A percentile compares a stretch with the other conserved stretches of the same genome.
Evolutionary conservation across 1,284 basidiomycete genomes (phyloP).

Genomic region (Wolfiporia cocos): DNA sequence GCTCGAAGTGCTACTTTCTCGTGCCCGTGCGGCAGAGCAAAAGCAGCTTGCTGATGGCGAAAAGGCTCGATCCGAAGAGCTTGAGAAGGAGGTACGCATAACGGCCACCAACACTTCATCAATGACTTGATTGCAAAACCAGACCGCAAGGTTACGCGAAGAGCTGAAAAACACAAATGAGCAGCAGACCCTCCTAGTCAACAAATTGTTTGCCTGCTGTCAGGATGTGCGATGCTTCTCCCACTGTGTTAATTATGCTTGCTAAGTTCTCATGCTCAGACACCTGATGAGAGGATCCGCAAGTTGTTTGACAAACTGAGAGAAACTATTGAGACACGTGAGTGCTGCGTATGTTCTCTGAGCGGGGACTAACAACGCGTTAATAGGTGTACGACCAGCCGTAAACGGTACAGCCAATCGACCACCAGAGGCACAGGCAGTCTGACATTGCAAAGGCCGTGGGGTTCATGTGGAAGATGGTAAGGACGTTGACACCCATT

Average conservation of each 20-base stretch:
- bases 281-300: slow-evolving; percentile 73
- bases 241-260: not conserved
- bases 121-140: slow-evolving; percentile 1
- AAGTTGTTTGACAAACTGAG: slow-evolving; percentile 70
- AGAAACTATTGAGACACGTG: slow-evolving; percentile 66
- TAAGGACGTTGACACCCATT: no score
- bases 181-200: slow-evolving; percentile 69
- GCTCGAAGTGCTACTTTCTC: slow-evolving; percentile 74
- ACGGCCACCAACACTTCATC: not conserved
- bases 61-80: slow-evolving; percentile 56
- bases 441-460: not conserved
- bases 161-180: slow-evolving; percentile 70
- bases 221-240: slow-evolving; percentile 52
- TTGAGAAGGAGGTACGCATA: slow-evolving; percentile 57
- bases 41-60: slow-evolving; percentile 73
- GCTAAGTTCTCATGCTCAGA: slow-evolving; percentile 34
- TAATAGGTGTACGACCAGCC: slow-evolving; percentile 1
- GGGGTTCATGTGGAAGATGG: not conserved
- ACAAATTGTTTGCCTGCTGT: slow-evolving; percentile 75
- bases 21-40: slow-evolving; percentile 78
- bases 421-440: slow-evolving; percentile 39
- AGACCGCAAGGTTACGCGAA: slow-evolving; percentile 63
- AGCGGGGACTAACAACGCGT: not conserved
- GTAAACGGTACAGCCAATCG: slow-evolving; percentile 34
- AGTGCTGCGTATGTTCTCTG: not conserved